Evolutionary conservation across 2,329 filamentous ascomycete species (phyloP), one percentile per base, ranked within the genome.

Genomic region (Orbilia quercus): DNA sequence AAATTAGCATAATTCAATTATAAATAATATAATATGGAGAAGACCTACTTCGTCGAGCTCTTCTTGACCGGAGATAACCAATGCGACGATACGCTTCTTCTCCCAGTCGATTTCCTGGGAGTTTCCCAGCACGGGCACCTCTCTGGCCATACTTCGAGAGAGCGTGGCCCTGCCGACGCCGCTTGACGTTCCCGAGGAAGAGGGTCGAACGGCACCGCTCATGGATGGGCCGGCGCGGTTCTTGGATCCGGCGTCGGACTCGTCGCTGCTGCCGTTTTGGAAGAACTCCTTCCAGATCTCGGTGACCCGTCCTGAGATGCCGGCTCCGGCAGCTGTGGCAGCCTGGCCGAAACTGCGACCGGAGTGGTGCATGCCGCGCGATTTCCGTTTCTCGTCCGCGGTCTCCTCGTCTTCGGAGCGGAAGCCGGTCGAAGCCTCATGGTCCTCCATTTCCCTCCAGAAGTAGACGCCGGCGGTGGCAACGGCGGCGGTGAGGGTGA

Each of bases 281-380:
- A 72, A 72, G 54, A 72, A 72, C 38, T 65, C 67, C 53, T 72
- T 72, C 67, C 67, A 72, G 51, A 72, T 59, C 60, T 72, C 67
- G 67, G 45, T 55, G 54, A 72, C 67, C 28, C 60, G 36, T 6
- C 59, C 58, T 18, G 67, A 38, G 14, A 72, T 65, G 7, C 53
- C 67, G 0, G 67, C 47, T 2, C 67, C 67, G 12, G 53, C 38
- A 34, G 58, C 40, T 16, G 47, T 47, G n/a, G 67, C 59, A 36
- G 59, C 20, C 34, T 44, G n/a, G 47, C 67, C 67, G 23, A 72
- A 72, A 34, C 59, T 72, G 7, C 67, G 34, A 16, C 67, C 60
- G 9, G 51, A 44, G 31, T n/a, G n/a, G n/a, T 54, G 34, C 59
- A 72, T 65, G 9, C 67, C 67, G 25, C 67, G 59, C 18, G 70